A percentile compares a stretch with the other conserved stretches of the same genome.
phyloP scores from a whole-genome alignment of 2,329 filamentous ascomycete genomes.

The Xylaria sp. region DNA sequence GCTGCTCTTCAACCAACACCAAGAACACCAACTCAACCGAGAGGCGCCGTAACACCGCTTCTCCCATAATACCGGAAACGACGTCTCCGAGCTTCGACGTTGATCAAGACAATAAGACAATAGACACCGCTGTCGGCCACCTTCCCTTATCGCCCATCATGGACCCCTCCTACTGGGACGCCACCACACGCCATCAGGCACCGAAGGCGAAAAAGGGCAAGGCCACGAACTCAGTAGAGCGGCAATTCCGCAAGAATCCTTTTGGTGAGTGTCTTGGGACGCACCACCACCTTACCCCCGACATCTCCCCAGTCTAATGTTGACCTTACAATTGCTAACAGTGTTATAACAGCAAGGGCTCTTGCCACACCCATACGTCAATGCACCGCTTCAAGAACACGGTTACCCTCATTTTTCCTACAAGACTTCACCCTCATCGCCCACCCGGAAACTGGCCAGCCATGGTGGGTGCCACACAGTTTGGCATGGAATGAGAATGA shows the following conservation, averaged over 20 bases:
- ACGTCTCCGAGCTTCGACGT: constrained; percentile 51
- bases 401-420: constrained; percentile 72
- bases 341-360: constrained; percentile 63
- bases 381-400: constrained; percentile 61
- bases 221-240: constrained; percentile 62
- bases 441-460: constrained; percentile 63
- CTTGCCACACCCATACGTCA: constrained; percentile 69
- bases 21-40: constrained; percentile 15
- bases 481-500: constrained; percentile 46
- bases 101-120: constrained; percentile 55
- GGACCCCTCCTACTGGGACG: constrained; percentile 61
- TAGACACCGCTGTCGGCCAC: constrained; percentile 58
- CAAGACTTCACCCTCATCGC: constrained; percentile 68
- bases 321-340: constrained; percentile 20
- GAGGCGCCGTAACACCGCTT: constrained; percentile 34
- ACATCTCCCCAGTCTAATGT: background rate
- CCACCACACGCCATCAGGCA: constrained; percentile 56
- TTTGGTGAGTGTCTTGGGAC: constrained; percentile 63
- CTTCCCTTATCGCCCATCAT: constrained; percentile 67
- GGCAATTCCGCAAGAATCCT: constrained; percentile 69
- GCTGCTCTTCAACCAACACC: constrained; percentile 30
- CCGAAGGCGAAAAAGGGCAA: constrained; percentile 52
- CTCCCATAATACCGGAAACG: constrained; percentile 33
- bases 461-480: constrained; percentile 68
- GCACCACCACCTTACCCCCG: background rate